phyloP scores from a whole-genome alignment of 108 stramenopile genomes.

The Skeletonema tropicum region DNA sequence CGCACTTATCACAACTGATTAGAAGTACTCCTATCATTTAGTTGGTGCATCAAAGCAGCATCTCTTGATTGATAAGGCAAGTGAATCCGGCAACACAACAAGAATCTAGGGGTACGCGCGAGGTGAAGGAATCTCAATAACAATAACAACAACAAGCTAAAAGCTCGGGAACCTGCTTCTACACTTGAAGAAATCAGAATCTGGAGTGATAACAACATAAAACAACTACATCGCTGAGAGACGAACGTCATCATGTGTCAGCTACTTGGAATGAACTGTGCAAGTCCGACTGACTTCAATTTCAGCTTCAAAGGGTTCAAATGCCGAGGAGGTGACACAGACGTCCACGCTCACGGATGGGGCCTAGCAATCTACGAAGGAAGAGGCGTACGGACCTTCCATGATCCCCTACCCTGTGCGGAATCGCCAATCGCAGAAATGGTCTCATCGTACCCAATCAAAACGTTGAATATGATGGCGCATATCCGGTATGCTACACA shows the following conservation, averaged over 20 bases:
- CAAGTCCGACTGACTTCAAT: constrained; percentile 75
- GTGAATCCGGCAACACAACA: too few relatives aligned
- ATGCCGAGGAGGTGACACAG: constrained; percentile 81
- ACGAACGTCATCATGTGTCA: neutral
- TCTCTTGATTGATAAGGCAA: too few relatives aligned
- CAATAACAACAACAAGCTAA: too few relatives aligned
- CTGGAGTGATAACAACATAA: too few relatives aligned
- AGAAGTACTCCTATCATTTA: too few relatives aligned
- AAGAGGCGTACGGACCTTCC: constrained; percentile 74
- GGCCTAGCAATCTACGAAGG: constrained; percentile 88
- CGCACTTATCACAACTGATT: too few relatives aligned
- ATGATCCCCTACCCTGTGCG: constrained; percentile 70
- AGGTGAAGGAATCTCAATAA: too few relatives aligned
- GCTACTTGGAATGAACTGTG: constrained; percentile 82
- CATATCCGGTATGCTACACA: constrained; percentile 92
- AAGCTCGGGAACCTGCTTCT: too few relatives aligned
- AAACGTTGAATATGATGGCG: constrained; percentile 84
- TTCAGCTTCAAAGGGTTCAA: constrained; percentile 80
- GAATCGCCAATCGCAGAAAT: constrained; percentile 78
- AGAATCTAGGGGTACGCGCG: too few relatives aligned
- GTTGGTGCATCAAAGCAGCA: too few relatives aligned
- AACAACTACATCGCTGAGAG: neutral
- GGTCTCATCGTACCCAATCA: constrained; percentile 77
- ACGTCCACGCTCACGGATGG: constrained; percentile 87
- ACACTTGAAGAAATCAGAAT: too few relatives aligned